These are phyloP conservation scores for Xylaria longipes DNA, from an alignment of 495 filamentous ascomycete genomes.

Conservation along the genomic window DNA sequence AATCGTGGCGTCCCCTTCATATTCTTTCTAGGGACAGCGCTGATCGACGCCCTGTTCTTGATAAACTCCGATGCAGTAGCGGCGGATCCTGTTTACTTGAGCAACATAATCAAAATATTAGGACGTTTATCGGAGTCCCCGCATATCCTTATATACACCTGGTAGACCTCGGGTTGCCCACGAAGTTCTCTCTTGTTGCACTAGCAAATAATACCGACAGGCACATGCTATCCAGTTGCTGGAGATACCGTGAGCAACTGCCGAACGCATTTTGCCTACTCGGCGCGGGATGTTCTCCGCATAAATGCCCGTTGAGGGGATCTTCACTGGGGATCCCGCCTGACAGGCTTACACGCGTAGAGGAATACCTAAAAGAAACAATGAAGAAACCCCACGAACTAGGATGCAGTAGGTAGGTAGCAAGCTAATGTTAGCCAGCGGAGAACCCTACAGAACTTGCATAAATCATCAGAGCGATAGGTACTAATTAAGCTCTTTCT, in stretches of 20 bases:
- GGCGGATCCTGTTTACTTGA: neutral
- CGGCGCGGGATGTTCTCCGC: neutral
- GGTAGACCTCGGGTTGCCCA: neutral
- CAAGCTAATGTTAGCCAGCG: neutral
- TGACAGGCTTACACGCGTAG: neutral
- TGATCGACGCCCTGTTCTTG: neutral
- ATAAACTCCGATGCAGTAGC: neutral
- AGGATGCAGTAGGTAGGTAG: neutral
- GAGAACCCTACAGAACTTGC: neutral
- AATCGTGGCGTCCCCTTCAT: neutral
- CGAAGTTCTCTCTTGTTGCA: neutral
- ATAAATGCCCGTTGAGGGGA: neutral
- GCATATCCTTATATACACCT: neutral
- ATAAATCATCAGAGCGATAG: neutral
- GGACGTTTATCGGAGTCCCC: neutral
- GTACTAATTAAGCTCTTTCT: neutral
- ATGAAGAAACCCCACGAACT: neutral
- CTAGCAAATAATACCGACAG: neutral
- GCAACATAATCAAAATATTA: neutral
- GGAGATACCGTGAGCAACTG: neutral
- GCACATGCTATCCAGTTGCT: too few species aligned
- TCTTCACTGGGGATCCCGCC: neutral
- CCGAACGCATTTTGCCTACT: constrained; percentile 8
- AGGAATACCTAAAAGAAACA: neutral
- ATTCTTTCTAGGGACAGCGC: neutral